phyloP scores from a whole-genome alignment of 2,329 filamentous ascomycete genomes.

The Fusarium liriodendri region DNA sequence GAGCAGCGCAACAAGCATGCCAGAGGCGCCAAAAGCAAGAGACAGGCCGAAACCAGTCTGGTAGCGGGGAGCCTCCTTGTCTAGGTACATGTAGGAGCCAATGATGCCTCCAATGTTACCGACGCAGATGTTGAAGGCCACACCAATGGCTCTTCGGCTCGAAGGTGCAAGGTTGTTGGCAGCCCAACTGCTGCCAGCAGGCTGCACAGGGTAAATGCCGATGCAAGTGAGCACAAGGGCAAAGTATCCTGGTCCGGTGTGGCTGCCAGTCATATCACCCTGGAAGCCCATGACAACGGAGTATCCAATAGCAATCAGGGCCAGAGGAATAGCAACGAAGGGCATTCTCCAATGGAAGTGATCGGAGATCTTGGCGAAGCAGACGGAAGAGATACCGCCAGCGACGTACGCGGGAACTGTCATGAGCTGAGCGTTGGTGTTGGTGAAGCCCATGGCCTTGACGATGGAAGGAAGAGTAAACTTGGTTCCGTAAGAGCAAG shows the following conservation, averaged over 20 bases:
- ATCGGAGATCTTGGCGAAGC: neutral
- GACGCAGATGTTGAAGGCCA: slow-evolving; percentile 47
- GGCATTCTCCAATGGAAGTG: neutral
- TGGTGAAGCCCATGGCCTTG: neutral
- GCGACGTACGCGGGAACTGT: neutral
- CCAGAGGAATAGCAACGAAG: neutral
- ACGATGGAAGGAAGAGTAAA: neutral
- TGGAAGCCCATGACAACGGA: neutral
- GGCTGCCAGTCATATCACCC: neutral
- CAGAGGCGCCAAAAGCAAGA: slow-evolving; percentile 46
- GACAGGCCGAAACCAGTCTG: slow-evolving; percentile 49
- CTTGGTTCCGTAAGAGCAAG: neutral
- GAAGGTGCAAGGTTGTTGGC: slow-evolving; percentile 59
- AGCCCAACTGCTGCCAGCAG: neutral
- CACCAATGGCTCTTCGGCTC: slow-evolving; percentile 50
- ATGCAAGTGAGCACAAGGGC: neutral
- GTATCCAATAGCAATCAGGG: neutral
- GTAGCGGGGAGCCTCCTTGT: slow-evolving; percentile 49
- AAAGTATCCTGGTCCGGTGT: neutral
- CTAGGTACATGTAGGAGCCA: slow-evolving; percentile 53
- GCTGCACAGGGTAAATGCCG: neutral
- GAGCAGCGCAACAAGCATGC: slow-evolving; percentile 44
- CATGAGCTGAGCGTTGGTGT: neutral
- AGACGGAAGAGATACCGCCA: neutral
- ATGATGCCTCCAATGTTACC: slow-evolving; percentile 55